These are phyloP conservation scores for Suillus variegatus DNA, from an alignment of 768 basidiomycete species.

Conservation along the genomic window DNA sequence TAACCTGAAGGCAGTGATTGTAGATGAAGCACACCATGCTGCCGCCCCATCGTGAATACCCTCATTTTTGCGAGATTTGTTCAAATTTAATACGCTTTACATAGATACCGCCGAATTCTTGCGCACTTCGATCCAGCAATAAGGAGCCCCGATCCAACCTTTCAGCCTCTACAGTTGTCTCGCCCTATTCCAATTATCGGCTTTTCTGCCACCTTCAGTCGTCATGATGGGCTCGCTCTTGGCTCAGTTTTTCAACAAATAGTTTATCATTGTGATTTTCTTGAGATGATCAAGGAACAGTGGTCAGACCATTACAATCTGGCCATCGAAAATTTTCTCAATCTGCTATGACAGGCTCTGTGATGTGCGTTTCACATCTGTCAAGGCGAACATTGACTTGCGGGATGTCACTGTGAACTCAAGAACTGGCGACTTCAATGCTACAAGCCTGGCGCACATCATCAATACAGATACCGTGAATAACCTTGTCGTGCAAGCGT, in stretches of 20 bases:
- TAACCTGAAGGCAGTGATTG: constrained; percentile 70
- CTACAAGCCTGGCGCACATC: constrained; percentile 74
- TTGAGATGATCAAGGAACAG: constrained; percentile 90
- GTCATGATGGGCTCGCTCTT: constrained; percentile 89
- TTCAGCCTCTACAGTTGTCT: constrained; percentile 36
- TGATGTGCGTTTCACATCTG: constrained; percentile 81
- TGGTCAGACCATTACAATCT: constrained; percentile 51
- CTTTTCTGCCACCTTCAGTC: constrained; percentile 92
- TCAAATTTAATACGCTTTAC: constrained; percentile 13
- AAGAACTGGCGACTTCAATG: constrained; percentile 78
- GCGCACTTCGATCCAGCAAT: constrained; percentile 78
- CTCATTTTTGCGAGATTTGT: neutral
- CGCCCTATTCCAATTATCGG: constrained; percentile 82
- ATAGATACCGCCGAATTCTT: constrained; percentile 80
- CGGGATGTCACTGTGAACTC: constrained; percentile 64
- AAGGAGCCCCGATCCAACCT: constrained; percentile 48
- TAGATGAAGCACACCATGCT: constrained; percentile 96
- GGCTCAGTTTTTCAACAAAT: constrained; percentile 88
- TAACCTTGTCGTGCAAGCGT: constrained; percentile 74
- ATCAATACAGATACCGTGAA: constrained; percentile 83
- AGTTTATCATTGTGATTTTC: constrained; percentile 89
- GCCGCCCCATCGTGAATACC: constrained; percentile 82
- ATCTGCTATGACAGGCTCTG: constrained; percentile 60
- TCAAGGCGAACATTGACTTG: constrained; percentile 74
- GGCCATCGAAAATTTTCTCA: neutral